These are phyloP conservation scores for Euptelea pleiosperma DNA, from an alignment of 164 flowering plant species.

Conservation along the genomic window DNA sequence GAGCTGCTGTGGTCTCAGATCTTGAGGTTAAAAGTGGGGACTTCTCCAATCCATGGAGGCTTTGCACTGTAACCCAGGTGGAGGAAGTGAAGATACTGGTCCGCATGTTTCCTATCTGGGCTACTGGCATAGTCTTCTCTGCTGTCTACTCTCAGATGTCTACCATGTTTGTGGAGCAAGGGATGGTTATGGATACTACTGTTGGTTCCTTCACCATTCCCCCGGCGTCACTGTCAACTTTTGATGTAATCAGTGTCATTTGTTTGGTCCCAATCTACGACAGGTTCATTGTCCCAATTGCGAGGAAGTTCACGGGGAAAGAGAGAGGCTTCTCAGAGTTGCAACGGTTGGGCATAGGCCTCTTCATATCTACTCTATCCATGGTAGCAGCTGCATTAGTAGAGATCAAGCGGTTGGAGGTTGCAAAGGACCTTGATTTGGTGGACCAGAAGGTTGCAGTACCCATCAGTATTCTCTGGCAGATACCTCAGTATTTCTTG, in stretches of 20 bases:
- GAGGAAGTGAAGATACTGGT: slow-evolving; percentile 81
- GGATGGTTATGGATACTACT: slow-evolving; percentile 64
- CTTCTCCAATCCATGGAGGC: slow-evolving; percentile 60
- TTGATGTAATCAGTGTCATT: slow-evolving; percentile 74
- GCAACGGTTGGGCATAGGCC: slow-evolving; percentile 89
- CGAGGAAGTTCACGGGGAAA: slow-evolving; percentile 65
- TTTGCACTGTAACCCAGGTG: slow-evolving; percentile 86
- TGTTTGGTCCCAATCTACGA: slow-evolving; percentile 89
- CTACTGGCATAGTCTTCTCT: slow-evolving; percentile 75
- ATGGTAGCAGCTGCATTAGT: slow-evolving; percentile 80
- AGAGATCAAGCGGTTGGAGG: slow-evolving; percentile 55
- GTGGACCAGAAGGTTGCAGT: slow-evolving; percentile 41
- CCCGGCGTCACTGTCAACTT: slow-evolving; percentile 79
- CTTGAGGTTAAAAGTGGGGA: slow-evolving; percentile 47
- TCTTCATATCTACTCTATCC: slow-evolving; percentile 61
- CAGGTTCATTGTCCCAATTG: slow-evolving; percentile 60
- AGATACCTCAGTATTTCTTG: slow-evolving; percentile 73
- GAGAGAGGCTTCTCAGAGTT: slow-evolving; percentile 79
- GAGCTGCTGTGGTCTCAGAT: slow-evolving; percentile 67
- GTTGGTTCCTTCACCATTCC: slow-evolving; percentile 84
- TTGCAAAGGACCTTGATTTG: slow-evolving; percentile 51
- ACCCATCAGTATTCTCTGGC: slow-evolving; percentile 68
- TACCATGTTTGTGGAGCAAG: slow-evolving; percentile 88
- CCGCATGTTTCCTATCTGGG: slow-evolving; percentile 94
- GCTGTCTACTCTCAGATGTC: slow-evolving; percentile 90